phyloP scores from a whole-genome alignment of 2,329 filamentous ascomycete species.

The Trichoderma asperellum region DNA sequence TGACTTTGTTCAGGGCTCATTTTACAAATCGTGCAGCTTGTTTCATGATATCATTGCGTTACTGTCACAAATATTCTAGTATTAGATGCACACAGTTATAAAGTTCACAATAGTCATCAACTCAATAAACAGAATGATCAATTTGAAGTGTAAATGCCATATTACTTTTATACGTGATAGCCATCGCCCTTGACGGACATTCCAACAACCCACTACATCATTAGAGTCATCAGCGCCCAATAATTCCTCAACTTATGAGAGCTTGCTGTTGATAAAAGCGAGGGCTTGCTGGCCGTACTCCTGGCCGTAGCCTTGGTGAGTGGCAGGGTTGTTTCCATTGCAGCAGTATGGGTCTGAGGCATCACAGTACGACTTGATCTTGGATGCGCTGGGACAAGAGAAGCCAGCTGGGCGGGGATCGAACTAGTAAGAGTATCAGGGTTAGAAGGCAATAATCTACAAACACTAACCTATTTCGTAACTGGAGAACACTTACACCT shows the following conservation, averaged over 20 bases:
- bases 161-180: neutral
- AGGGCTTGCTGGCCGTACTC: slow-evolving; percentile 65
- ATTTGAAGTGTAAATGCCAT: neutral
- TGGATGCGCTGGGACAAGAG: slow-evolving; percentile 55
- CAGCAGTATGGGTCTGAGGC: slow-evolving; percentile 68
- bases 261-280: slow-evolving; percentile 57
- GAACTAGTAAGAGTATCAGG: slow-evolving; percentile 50
- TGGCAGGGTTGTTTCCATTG: slow-evolving; percentile 62
- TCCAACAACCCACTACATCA: neutral
- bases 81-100: no score
- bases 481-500: slow-evolving; percentile 52
- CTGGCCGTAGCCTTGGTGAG: slow-evolving; percentile 66
- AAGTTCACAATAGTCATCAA: no score
- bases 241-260: neutral
- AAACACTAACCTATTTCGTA: neutral
- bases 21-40: no score
- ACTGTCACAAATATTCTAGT: no score
- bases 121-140: neutral
- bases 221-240: no score
- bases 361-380: slow-evolving; percentile 69
- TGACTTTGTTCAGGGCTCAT: no score
- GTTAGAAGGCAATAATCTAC: neutral
- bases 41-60: no score
- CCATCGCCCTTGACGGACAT: neutral
- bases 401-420: slow-evolving; percentile 62